phyloP scores from a whole-genome alignment of 345 rosid genomes.

The Stellera chamaejasme region DNA sequence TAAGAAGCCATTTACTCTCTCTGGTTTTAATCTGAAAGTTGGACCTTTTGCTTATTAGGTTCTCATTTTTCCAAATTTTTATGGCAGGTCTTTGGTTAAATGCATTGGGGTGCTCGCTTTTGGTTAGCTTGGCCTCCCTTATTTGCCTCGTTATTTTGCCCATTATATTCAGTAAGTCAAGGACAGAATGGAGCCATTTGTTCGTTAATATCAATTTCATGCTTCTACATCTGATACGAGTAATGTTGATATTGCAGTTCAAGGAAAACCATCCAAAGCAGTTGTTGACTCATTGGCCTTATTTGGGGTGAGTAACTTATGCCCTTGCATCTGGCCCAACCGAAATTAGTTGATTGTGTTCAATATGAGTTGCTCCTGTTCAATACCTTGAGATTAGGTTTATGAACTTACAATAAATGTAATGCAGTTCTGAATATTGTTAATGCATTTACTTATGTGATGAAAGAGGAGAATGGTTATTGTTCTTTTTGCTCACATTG shows the following conservation, averaged over 20 bases:
- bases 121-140: constrained; percentile 97
- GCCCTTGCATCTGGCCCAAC: constrained; percentile 5
- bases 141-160: constrained; percentile 84
- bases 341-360: background rate
- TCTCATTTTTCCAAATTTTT: background rate
- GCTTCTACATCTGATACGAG: background rate
- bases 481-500: background rate
- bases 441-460: background rate
- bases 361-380: background rate
- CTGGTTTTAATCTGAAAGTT: background rate
- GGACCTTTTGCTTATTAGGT: background rate
- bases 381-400: constrained; percentile 1
- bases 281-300: constrained; percentile 88
- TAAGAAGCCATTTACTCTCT: background rate
- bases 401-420: background rate
- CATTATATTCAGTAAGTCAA: constrained; percentile 61
- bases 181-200: background rate
- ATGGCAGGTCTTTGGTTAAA: constrained; percentile 59
- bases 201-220: background rate
- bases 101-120: constrained; percentile 94
- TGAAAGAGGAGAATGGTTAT: background rate
- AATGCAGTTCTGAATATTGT: background rate
- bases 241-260: constrained; percentile 43
- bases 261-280: constrained; percentile 88
- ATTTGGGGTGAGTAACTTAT: constrained; percentile 70